phyloP scores from a whole-genome alignment of 2,329 filamentous ascomycete genomes.

The Chalaropsis thielavioides region DNA sequence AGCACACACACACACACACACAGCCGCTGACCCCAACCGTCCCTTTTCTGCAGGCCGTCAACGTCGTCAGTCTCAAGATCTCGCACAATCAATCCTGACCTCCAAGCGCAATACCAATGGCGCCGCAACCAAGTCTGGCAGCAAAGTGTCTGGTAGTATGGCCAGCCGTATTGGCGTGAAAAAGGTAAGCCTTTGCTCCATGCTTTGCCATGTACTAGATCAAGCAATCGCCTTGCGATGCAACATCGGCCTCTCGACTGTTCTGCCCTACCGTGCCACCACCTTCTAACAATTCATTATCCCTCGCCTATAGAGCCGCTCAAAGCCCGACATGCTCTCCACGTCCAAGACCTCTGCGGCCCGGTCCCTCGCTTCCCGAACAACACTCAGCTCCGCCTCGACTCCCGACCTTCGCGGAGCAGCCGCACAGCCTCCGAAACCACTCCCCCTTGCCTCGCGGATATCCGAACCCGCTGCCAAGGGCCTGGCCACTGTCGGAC shows the following conservation, averaged over 20 bases:
- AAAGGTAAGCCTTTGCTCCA: constrained; percentile 37
- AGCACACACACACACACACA: not conserved
- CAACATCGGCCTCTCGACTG: too few species aligned
- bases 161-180: constrained; percentile 59
- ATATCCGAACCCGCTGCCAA: constrained; percentile 14
- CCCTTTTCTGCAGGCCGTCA: constrained; percentile 37
- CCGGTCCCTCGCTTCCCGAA: not conserved
- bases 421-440: not conserved
- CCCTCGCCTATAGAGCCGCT: constrained; percentile 2
- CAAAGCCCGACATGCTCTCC: not conserved
- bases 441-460: constrained; percentile 13
- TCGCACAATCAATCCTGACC: constrained; percentile 56
- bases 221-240: too few species aligned
- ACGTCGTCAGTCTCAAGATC: constrained; percentile 54
- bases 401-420: not conserved
- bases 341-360: not conserved
- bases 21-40: not conserved
- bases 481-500: constrained; percentile 11
- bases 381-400: not conserved
- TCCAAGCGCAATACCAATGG: constrained; percentile 44
- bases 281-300: not conserved
- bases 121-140: constrained; percentile 25
- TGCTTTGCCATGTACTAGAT: too few species aligned
- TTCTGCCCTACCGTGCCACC: too few species aligned
- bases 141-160: constrained; percentile 24